These are phyloP conservation scores for Abrus pulchellus DNA, from an alignment of 306 rosid genomes.

Conservation along the genomic window DNA sequence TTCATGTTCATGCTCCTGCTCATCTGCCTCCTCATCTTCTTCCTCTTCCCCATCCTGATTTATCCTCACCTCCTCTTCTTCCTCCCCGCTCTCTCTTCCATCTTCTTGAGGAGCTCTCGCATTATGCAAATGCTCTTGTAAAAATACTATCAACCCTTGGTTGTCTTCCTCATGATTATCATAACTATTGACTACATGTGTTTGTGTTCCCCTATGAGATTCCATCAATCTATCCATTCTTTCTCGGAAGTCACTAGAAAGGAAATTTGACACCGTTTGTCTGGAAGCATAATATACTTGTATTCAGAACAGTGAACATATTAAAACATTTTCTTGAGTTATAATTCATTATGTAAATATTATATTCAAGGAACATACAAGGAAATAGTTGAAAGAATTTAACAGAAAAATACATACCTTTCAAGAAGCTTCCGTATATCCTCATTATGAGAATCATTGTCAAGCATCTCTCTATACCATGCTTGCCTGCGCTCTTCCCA, in stretches of 20 bases:
- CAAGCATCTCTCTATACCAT: conserved; percentile 88
- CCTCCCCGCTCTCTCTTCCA: conserved; percentile 7
- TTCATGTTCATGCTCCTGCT: conserved; percentile 6
- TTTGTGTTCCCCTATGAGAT: conserved; percentile 64
- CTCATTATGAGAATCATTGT: conserved; percentile 63
- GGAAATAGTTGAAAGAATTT: background rate
- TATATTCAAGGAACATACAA: background rate
- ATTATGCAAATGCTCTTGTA: conserved; percentile 44
- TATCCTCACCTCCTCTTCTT: conserved; percentile 46
- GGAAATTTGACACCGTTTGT: conserved; percentile 81
- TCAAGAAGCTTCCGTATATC: conserved; percentile 82
- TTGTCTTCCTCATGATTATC: conserved; percentile 52
- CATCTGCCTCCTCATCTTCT: conserved; percentile 36
- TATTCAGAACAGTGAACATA: conserved; percentile 38
- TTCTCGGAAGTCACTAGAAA: conserved; percentile 72
- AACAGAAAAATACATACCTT: conserved; percentile 59
- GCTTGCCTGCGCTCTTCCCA: conserved; percentile 88
- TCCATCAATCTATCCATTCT: conserved; percentile 79
- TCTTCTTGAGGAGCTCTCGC: conserved; percentile 41
- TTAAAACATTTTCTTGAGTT: background rate
- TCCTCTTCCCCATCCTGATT: conserved; percentile 22
- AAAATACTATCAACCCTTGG: conserved; percentile 43
- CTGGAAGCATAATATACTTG: conserved; percentile 56
- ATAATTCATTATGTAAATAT: background rate
- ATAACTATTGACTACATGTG: conserved; percentile 40